phyloP scores from a whole-genome alignment of 129 eudicot species.

The Artemisia annua region DNA sequence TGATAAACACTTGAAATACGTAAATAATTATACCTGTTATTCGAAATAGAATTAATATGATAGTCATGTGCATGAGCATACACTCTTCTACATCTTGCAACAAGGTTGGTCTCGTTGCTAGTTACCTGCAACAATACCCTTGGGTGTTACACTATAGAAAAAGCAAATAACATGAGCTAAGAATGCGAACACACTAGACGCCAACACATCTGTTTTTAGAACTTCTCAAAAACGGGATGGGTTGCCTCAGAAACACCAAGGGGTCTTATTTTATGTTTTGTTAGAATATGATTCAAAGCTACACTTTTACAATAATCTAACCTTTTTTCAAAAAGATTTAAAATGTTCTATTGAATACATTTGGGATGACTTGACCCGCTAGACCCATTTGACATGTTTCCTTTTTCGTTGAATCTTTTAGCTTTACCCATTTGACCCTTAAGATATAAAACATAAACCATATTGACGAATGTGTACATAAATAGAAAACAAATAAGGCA shows the following conservation, averaged over 20 bases:
- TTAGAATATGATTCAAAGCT: neutral
- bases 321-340: neutral
- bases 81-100: conserved; percentile 94
- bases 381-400: neutral
- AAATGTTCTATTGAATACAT: neutral
- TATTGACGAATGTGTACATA: neutral
- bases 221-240: neutral
- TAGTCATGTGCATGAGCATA: conserved; percentile 99
- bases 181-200: neutral
- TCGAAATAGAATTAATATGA: conserved; percentile 94
- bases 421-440: neutral
- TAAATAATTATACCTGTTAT: conserved; percentile 62
- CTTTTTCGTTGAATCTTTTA: neutral
- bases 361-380: conserved; percentile 6
- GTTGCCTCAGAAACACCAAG: neutral
- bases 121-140: conserved; percentile 60
- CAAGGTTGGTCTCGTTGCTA: conserved; percentile 83
- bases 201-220: neutral
- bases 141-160: conserved; percentile 18
- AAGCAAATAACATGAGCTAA: conserved; percentile 18
- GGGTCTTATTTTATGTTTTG: neutral
- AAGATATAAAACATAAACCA: neutral
- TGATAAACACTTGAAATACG: conserved; percentile 2
- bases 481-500: conserved; percentile 15
- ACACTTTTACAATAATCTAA: neutral